phyloP scores from a whole-genome alignment of 495 filamentous ascomycete species.

The Tuber indicum region DNA sequence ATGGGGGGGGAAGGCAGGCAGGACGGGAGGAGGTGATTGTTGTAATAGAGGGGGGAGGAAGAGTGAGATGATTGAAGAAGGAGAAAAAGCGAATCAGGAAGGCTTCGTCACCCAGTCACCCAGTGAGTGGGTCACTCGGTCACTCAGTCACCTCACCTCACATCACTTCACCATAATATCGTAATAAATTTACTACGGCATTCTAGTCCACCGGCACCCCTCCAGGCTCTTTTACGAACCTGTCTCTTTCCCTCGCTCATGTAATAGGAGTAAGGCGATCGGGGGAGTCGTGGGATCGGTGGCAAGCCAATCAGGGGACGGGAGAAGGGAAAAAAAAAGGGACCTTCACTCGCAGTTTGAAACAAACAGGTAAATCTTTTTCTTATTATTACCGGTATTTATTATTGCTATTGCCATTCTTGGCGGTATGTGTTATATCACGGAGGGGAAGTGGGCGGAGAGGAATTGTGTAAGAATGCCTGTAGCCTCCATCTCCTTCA shows the following conservation, averaged over 20 bases:
- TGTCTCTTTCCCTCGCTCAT: not conserved
- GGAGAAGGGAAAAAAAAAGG: slow-evolving; percentile 9
- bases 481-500: not conserved
- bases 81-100: not conserved
- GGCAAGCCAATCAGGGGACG: slow-evolving; percentile 11
- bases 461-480: not conserved
- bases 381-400: not conserved
- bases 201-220: not conserved
- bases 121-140: not conserved
- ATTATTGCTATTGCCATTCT: not conserved
- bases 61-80: not conserved
- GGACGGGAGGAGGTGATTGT: not conserved
- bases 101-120: not conserved
- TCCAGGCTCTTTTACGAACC: not conserved
- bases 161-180: not conserved
- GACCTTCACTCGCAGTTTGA: not conserved
- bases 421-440: not conserved
- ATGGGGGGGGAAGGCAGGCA: not conserved
- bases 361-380: not conserved
- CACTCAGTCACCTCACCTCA: not conserved
- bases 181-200: no score
- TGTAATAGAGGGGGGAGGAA: not conserved
- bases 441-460: not conserved
- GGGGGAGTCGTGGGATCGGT: not conserved
- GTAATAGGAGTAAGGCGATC: not conserved